Base-by-base conservation (phyloP, 2,329 filamentous ascomycete species). In the Teratosphaeria destructans region DNA sequence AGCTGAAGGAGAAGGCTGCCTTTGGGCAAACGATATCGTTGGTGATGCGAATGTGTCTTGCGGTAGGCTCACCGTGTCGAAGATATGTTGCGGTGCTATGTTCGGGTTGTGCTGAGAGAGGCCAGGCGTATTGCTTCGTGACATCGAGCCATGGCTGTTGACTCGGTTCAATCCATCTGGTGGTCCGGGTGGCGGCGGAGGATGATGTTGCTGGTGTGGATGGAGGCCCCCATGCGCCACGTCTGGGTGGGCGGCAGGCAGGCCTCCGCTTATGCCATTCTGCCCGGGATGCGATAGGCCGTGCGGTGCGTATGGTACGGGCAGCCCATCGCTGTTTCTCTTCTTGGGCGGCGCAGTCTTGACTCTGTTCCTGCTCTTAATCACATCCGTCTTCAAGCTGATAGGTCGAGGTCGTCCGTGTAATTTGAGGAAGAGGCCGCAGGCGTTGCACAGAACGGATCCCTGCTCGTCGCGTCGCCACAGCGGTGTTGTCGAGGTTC, bases 401-500 rank as follows among this genome's bases (percentile, higher is more conserved):
- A 96, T 96, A 67, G 94, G 94, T 59, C 94, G 87, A 62, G 94
- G 85, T 29, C 92, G 88, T 64, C 92, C 92, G 74, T 99, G 94
- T 67, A 99, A 82, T 82, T 99, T 99, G 70, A 97, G 83, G 76
- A 97, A 99, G 60, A 99, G 83, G 61, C 94, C 94, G 76, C 94
- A 99, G 70, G 94, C 94, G 78, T 99, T 99, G 85, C 94, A 99
- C 57, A 99, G 87, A 43, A 99, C 93, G 0, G 91, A 88, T 66
- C 94, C 94, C 70, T 88, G 85, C 79, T 99, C 94, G 81, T 99
- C 94, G 78, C 94, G 88, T 69, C 94, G 89, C 94, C 94, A 99
- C 72, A 99, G 79, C 52, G 94, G 94, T 54, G 94, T 99, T 57
- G 92, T 97, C 52, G 90, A 95, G 53, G 94, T 99, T 65, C 85